These are phyloP conservation scores for Phytophthora fragariae DNA, from an alignment of 352 stramenopile species.

Conservation along the genomic window DNA sequence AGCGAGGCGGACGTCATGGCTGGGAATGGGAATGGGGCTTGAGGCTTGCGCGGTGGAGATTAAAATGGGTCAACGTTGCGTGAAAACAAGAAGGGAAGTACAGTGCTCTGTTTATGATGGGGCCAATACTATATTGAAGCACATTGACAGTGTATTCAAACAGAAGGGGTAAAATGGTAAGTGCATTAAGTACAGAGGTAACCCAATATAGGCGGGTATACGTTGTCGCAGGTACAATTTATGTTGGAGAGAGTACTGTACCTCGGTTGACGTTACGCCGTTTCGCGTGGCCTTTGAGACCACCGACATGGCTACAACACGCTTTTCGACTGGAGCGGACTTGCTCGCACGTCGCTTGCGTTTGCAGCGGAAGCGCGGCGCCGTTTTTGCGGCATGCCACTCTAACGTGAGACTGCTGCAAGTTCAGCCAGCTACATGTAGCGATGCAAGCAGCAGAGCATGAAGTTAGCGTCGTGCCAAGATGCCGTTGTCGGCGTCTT, in stretches of 20 bases:
- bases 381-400: neutral
- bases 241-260: too few species aligned
- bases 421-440: neutral
- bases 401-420: neutral
- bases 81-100: neutral
- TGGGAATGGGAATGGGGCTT: neutral
- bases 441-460: neutral
- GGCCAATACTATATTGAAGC: too few species aligned
- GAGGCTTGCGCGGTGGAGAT: slow-evolving; percentile 1
- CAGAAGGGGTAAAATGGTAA: too few species aligned
- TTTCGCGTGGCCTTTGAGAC: neutral
- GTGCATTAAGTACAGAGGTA: too few species aligned
- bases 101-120: too few species aligned
- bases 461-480: neutral
- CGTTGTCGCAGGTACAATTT: too few species aligned
- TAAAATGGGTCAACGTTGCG: slow-evolving; percentile 4
- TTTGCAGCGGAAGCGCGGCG: neutral
- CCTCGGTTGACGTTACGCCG: neutral
- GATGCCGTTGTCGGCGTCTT: neutral
- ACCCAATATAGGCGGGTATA: too few species aligned
- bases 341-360: neutral
- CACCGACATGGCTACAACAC: neutral
- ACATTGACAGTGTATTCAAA: too few species aligned
- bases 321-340: neutral
- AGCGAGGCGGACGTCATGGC: slow-evolving; percentile 24